Evolutionary conservation across 176 grass and related monocot species (phyloP).

Genomic region (Triticum urartu): DNA sequence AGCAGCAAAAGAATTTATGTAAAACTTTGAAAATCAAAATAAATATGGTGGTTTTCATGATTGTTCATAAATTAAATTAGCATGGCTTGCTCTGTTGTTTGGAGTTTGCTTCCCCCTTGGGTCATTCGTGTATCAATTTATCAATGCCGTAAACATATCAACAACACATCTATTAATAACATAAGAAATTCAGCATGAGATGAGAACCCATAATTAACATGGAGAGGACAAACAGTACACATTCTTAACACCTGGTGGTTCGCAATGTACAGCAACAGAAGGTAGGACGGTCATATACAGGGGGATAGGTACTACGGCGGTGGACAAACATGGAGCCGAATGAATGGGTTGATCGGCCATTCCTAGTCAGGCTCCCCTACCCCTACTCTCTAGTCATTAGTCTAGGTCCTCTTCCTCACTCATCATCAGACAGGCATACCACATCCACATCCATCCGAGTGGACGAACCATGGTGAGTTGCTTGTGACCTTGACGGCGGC

Average conservation of each 20-base stretch:
- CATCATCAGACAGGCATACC: slow-evolving; percentile 52
- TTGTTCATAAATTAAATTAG: too few species aligned
- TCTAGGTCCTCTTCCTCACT: background rate
- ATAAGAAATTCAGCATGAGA: background rate
- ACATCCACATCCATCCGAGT: slow-evolving; percentile 7
- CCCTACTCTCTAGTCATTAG: background rate
- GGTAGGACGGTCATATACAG: background rate
- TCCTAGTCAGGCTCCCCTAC: background rate
- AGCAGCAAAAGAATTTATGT: too few species aligned
- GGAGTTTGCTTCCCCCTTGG: too few species aligned
- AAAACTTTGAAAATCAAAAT: too few species aligned
- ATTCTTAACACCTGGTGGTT: background rate
- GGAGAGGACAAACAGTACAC: background rate
- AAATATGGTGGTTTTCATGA: too few species aligned
- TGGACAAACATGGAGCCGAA: background rate
- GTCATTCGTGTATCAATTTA: too few species aligned
- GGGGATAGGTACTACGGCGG: too few species aligned
- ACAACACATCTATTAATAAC: background rate
- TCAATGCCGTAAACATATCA: too few species aligned
- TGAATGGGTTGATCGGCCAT: background rate
- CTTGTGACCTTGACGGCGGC: background rate
- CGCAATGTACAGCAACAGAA: background rate
- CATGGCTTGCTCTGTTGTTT: too few species aligned
- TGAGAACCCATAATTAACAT: background rate
- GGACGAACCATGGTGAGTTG: too few species aligned